Evolutionary conservation across 164 flowering plant genomes (phyloP), one percentile per base, ranked within the genome.

Genomic region (Tinospora cordifolia): DNA sequence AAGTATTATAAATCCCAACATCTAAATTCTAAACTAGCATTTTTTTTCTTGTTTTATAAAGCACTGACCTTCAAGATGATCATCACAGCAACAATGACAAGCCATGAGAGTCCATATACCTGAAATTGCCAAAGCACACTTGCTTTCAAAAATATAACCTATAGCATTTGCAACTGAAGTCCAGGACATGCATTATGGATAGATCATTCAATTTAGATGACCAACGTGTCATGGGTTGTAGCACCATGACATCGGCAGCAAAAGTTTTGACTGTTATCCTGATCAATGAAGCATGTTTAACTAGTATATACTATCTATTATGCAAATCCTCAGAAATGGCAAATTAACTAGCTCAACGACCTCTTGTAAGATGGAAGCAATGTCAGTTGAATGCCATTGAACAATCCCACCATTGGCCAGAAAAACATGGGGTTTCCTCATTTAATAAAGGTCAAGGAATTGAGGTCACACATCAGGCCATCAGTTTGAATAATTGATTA

Each of bases 101-200:
- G 82, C 99, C 99, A 95, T 6, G 99, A 95, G 65, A 92, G 80
- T 67, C 84, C 96, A 80, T 95, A 95, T 14, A 90, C 91, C 99
- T 92, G 87, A 27, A 27, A 27, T 41, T 46, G 24, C 6, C 51
- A 65, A 39, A 65, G 40, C 11, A 15, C 39, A 25, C 7, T 21
- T 8, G 4, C 8, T 3, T 24, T 65, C 19, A 25, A 2, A 40
- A 21, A 54, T 54, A 54, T 54, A 21, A 54, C 3, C 60, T 21
- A n/a, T n/a, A 22, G 21, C 60, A 19, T 54, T 54, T n/a, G 60
- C 24, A 8, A 21, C 60, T 54, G 60, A 54, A 44, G 12, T 44
- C 36, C 4, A 44, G 47, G 14, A 44, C 47, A 44, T 9, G 47
- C 47, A 44, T 0, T 14, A 44, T 9, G 14, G 47, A 6, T 54